Conservation (phyloP, 2,329 filamentous ascomycete genomes). For the Aspergillus pseudonomiae region DNA sequence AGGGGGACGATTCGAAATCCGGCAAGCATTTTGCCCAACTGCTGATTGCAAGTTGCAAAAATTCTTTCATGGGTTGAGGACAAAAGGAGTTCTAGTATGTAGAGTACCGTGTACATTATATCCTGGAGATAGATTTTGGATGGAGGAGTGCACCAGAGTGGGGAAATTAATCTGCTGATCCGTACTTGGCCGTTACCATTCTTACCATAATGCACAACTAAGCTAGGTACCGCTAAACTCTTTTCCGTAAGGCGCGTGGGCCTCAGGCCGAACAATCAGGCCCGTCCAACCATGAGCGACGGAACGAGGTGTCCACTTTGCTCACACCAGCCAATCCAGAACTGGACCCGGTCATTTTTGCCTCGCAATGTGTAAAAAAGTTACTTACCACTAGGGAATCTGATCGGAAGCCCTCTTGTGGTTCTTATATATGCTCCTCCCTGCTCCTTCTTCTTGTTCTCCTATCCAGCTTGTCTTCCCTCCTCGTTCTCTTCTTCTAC, state of each 20-base stretch:
- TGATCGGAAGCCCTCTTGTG: conserved; percentile 10
- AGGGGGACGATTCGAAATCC: background rate
- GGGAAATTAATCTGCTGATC: conserved; percentile 25
- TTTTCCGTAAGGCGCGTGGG: background rate
- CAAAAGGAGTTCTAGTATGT: conserved; percentile 23
- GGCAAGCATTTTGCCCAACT: background rate
- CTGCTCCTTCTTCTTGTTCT: conserved; percentile 16
- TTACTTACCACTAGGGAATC: conserved; percentile 11
- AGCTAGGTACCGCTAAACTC: conserved; percentile 3
- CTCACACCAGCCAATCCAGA: background rate
- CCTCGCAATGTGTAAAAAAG: conserved; percentile 7
- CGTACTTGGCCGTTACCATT: conserved; percentile 10
- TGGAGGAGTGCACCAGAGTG: conserved; percentile 17
- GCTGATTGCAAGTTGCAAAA: conserved; percentile 9
- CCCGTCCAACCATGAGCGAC: background rate
- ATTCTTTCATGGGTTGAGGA: conserved; percentile 4
- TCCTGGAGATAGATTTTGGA: conserved; percentile 24
- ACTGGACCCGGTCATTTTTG: conserved; percentile 6
- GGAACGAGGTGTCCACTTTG: background rate
- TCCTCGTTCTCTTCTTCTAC: conserved; percentile 10
- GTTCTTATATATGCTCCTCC: conserved; percentile 18
- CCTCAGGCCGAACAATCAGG: conserved; percentile 11
- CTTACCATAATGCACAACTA: conserved; percentile 10
- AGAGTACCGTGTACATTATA: conserved; percentile 29
- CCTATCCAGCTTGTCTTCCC: conserved; percentile 9